phyloP scores from a whole-genome alignment of 2,329 filamentous ascomycete genomes.

The Ophiostoma pallidulum region DNA sequence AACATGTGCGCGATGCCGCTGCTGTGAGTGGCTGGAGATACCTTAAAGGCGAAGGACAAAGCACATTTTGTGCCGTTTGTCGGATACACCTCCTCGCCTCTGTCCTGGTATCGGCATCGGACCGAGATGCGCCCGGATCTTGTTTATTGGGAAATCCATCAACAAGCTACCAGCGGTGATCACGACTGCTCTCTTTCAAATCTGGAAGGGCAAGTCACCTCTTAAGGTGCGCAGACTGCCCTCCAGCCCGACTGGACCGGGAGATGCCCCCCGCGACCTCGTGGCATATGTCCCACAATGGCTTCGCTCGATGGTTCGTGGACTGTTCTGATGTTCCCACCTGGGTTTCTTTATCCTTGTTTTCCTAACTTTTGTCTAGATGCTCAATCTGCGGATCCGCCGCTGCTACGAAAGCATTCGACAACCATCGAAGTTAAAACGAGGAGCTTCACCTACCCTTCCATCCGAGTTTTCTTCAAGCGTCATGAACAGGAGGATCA shows the following conservation, averaged over 20 bases:
- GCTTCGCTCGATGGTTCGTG: conserved; percentile 1
- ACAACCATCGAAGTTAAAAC: conserved; percentile 65
- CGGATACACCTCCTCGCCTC: too few relatives aligned
- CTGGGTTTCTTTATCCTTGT: not conserved
- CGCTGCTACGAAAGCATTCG: conserved; percentile 71
- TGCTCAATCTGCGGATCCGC: conserved; percentile 56
- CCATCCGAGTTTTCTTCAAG: conserved; percentile 73
- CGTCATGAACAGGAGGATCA: conserved; percentile 75
- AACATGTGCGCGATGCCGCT: conserved; percentile 12
- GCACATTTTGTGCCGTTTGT: too few relatives aligned
- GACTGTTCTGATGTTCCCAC: not conserved
- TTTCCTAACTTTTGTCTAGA: conserved; percentile 18
- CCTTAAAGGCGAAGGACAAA: too few relatives aligned
- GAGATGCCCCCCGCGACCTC: not conserved
- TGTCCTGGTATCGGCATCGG: too few relatives aligned
- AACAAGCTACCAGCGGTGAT: too few relatives aligned
- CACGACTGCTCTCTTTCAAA: too few relatives aligned
- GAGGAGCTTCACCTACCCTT: conserved; percentile 57
- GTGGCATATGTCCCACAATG: not conserved
- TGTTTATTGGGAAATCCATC: too few relatives aligned
- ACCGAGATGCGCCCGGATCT: too few relatives aligned
- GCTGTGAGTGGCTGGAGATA: conserved; percentile 8
- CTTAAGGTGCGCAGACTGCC: too few relatives aligned
- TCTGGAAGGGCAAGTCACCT: too few relatives aligned
- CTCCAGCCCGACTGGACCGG: too few relatives aligned